Percentiles rank a stretch among this genome's conserved stretches.
Conservation (phyloP, 495 filamentous ascomycete species). For the Talaromyces thailandensis region DNA sequence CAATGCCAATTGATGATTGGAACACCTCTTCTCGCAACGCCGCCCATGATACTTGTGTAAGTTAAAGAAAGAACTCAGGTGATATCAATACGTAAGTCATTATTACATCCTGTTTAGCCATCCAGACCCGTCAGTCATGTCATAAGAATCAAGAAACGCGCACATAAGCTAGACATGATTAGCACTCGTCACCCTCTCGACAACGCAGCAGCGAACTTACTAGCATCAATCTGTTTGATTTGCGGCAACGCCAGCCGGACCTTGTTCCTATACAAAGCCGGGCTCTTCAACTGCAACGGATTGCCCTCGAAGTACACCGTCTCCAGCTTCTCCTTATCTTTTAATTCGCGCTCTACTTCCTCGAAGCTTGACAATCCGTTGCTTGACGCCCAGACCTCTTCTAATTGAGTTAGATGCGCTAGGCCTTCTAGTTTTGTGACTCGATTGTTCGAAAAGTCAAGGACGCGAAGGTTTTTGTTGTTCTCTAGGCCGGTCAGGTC, state of each 20-base stretch:
- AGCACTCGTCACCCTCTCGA: neutral
- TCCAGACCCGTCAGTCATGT: neutral
- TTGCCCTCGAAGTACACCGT: constrained; percentile 99
- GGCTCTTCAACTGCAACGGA: constrained; percentile 67
- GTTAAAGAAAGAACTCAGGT: neutral
- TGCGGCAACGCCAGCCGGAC: constrained; percentile 78
- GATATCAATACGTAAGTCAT: constrained; percentile 4
- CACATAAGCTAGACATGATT: constrained; percentile 19
- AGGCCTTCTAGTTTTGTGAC: constrained; percentile 67
- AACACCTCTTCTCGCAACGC: neutral
- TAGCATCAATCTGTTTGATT: constrained; percentile 90
- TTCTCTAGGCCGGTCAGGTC: constrained; percentile 65
- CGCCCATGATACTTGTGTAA: neutral
- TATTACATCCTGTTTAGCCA: neutral
- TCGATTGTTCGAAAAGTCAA: constrained; percentile 89
- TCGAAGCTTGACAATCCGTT: constrained; percentile 70
- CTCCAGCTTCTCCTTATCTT: constrained; percentile 65
- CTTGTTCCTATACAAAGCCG: constrained; percentile 86
- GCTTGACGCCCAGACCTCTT: constrained; percentile 93
- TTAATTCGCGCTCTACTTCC: constrained; percentile 75
- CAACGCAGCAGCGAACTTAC: constrained; percentile 47
- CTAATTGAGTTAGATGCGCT: constrained; percentile 56
- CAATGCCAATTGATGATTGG: neutral
- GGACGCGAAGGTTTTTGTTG: constrained; percentile 59
- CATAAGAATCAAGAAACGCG: constrained; percentile 7